These are phyloP conservation scores for Peronospora destructor DNA, from an alignment of 352 stramenopile species.

Conservation along the genomic window DNA sequence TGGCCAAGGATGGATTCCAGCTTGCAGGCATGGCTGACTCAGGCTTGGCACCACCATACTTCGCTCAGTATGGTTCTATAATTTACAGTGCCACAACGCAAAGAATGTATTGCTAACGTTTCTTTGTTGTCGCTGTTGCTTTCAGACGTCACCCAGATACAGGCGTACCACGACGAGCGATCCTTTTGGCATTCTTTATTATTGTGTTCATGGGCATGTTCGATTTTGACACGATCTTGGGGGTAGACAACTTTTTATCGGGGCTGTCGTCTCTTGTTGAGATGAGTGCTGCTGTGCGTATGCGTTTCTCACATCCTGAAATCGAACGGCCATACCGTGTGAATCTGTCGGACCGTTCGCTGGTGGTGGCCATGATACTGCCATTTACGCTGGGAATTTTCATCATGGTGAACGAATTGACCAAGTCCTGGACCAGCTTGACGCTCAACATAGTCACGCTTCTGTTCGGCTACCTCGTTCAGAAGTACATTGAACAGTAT, in stretches of 20 bases:
- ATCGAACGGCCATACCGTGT: constrained; percentile 71
- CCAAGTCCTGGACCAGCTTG: constrained; percentile 68
- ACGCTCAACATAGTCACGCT: constrained; percentile 49
- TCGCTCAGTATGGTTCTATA: constrained; percentile 47
- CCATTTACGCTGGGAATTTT: constrained; percentile 48
- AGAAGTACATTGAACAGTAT: constrained; percentile 58
- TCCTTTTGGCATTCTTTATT: constrained; percentile 67
- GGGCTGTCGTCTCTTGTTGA: constrained; percentile 67
- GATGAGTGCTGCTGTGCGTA: constrained; percentile 65
- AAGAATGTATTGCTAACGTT: not conserved
- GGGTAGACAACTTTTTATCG: constrained; percentile 76
- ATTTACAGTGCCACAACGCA: not conserved
- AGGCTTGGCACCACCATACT: constrained; percentile 70
- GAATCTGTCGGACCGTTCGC: constrained; percentile 50
- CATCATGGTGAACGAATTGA: constrained; percentile 75
- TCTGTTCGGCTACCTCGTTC: constrained; percentile 38
- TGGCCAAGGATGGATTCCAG: constrained; percentile 78
- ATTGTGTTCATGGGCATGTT: constrained; percentile 76
- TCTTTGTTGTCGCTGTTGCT: constrained; percentile 1
- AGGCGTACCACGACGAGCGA: constrained; percentile 59
- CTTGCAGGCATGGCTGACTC: constrained; percentile 76
- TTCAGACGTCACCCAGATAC: constrained; percentile 45
- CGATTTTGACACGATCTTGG: constrained; percentile 76
- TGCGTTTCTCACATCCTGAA: constrained; percentile 70
- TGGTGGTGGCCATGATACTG: constrained; percentile 54